These are phyloP conservation scores for Botryococcus braunii DNA, from an alignment of 163 green algal species.

Conservation along the genomic window DNA sequence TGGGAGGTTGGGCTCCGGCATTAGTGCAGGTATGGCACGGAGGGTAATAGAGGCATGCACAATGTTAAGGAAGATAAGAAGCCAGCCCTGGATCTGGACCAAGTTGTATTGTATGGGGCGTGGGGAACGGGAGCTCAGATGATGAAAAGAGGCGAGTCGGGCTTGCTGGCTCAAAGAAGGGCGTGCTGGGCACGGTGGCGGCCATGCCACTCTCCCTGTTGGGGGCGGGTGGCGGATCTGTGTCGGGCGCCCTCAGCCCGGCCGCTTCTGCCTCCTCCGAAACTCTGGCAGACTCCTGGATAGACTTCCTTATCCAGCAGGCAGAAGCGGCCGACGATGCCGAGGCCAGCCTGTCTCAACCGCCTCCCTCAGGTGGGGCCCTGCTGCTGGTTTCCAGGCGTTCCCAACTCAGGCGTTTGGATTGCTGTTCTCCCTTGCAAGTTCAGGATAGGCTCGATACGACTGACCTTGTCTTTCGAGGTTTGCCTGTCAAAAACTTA, in stretches of 20 bases:
- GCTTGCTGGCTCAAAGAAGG: constrained; percentile 16
- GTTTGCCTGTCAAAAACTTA: too few relatives aligned
- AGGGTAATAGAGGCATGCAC: background rate
- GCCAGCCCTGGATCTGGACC: background rate
- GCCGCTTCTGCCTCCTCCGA: background rate
- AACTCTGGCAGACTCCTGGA: constrained; percentile 42
- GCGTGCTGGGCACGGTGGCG: constrained; percentile 39
- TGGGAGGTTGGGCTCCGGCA: background rate
- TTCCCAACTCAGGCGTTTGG: too few relatives aligned
- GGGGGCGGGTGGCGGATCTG: background rate
- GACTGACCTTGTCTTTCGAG: too few relatives aligned
- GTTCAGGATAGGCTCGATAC: too few relatives aligned
- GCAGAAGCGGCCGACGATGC: too few relatives aligned
- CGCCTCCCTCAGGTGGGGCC: too few relatives aligned
- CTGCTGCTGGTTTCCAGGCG: too few relatives aligned
- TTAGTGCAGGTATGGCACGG: background rate
- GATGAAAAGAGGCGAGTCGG: constrained; percentile 48
- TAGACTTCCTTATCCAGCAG: constrained; percentile 32
- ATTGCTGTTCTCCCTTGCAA: too few relatives aligned
- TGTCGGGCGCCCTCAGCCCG: background rate
- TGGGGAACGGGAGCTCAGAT: constrained; percentile 12
- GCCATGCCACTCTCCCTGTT: constrained; percentile 24
- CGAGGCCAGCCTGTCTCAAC: too few relatives aligned
- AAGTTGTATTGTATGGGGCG: background rate
- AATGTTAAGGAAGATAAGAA: background rate